Base-by-base conservation (phyloP, 2,329 filamentous ascomycete species). In the Cytospora schulzeri region DNA sequence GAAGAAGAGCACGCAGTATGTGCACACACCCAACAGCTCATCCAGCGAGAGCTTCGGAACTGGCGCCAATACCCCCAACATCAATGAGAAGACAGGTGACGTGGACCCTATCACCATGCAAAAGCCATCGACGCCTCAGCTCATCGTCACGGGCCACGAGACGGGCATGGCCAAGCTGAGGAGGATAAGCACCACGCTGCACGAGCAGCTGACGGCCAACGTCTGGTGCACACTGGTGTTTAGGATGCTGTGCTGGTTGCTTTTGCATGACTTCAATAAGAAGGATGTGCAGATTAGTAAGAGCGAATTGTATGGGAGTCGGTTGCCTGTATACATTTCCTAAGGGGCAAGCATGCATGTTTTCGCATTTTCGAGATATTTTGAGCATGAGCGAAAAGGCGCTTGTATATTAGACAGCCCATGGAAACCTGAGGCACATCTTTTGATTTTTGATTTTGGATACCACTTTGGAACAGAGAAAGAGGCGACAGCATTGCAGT, bases 181-280 rank as follows among this genome's bases (percentile, higher is more conserved):
- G 53, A 60, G 62, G 48, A 52, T 51, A 8, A 58, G 57, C 50
- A 52, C 59, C 35, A 38, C 48, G 17, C 65, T 51, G 58, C 60
- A 63, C 41, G 62, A 67, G 38, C 63, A 68, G 48, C 59, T 68
- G 26, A 72, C 72, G 1, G 71, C 70, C n/a, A 76, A 79, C 9
- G 78, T 85, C n/a, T 86, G 83, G 83, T 83, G 81, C 68, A 81
- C 80, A 9, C 73, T 86, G 22, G 77, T 85, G 4, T 83, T 86
- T 67, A 75, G 83, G 29, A 86, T 86, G 84, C 76, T 86, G 28
- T 85, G 83, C 70, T 86, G 83, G 85, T 72, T 86, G 60, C 77
- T 83, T 73, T 72, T 86, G 66, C 83, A 87, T 69, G 82, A 86
- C 68, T 86, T 86, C 60, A 76, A 84, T 71, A 83, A 81, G 70